These are phyloP conservation scores for Scalesia atractyloides DNA, from an alignment of 129 eudicot genomes.

Conservation along the genomic window DNA sequence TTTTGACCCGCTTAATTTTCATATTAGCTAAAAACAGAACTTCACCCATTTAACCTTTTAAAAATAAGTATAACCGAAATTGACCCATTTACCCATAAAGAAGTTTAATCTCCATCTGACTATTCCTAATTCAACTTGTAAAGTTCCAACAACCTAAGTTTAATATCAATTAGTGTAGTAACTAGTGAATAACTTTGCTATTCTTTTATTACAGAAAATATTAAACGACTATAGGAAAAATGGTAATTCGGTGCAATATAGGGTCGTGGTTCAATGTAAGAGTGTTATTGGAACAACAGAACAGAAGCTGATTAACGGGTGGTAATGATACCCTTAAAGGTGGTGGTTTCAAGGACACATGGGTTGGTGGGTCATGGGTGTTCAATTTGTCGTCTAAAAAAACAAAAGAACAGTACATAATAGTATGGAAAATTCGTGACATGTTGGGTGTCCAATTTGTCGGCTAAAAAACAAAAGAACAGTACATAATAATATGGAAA, in stretches of 20 bases:
- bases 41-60: not conserved
- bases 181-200: not conserved
- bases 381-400: not conserved
- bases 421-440: not conserved
- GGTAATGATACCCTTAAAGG: not conserved
- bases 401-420: not conserved
- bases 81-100: conserved; percentile 3
- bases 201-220: not conserved
- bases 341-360: conserved; percentile 13
- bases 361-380: not conserved
- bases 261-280: not conserved
- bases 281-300: not conserved
- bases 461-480: not conserved
- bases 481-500: not conserved
- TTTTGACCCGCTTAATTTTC: not conserved
- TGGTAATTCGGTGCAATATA: not conserved
- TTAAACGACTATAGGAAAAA: not conserved
- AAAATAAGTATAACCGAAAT: not conserved
- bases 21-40: not conserved
- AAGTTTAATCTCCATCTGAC: not conserved
- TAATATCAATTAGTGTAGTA: not conserved
- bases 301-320: conserved; percentile 1
- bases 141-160: not conserved
- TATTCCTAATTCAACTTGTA: conserved; percentile 13
- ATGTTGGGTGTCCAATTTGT: not conserved